phyloP scores from a whole-genome alignment of 2,329 filamentous ascomycete species.

The Tolypocladium capitatum region DNA sequence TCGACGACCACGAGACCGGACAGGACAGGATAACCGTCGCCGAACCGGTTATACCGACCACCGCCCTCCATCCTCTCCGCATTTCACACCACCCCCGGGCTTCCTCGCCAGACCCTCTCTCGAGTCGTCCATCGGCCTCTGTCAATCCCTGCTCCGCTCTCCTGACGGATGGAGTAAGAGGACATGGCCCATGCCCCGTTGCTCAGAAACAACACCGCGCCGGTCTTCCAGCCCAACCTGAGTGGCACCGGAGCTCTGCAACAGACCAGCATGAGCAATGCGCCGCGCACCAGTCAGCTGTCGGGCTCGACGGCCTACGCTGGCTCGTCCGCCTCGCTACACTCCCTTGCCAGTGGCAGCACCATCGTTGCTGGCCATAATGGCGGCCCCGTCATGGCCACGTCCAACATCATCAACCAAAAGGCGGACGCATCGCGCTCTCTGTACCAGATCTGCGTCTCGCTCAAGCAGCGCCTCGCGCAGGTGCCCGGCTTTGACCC shows the following conservation, averaged over 20 bases:
- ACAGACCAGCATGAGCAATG: slow-evolving; percentile 36
- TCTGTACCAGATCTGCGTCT: slow-evolving; percentile 89
- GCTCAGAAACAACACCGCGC: slow-evolving; percentile 44
- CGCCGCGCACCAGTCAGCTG: slow-evolving; percentile 46
- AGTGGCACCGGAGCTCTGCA: slow-evolving; percentile 31
- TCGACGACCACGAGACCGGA: slow-evolving; percentile 2
- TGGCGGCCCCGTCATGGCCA: slow-evolving; percentile 56
- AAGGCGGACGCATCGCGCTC: slow-evolving; percentile 84
- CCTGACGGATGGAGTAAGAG: slow-evolving; percentile 28
- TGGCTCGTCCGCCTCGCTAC: slow-evolving; percentile 38
- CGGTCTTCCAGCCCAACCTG: slow-evolving; percentile 36
- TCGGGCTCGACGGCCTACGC: slow-evolving; percentile 46
- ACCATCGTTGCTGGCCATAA: slow-evolving; percentile 30
- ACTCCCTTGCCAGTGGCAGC: slow-evolving; percentile 30
- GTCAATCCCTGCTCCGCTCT: slow-evolving; percentile 1
- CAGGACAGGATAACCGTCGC: neutral
- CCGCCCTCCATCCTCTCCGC: neutral
- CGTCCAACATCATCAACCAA: slow-evolving; percentile 93
- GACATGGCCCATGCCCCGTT: slow-evolving; percentile 48
- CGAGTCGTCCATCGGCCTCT: neutral
- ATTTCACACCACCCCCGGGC: slow-evolving; percentile 1
- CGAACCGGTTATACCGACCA: slow-evolving; percentile 1
- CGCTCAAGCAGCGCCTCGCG: slow-evolving; percentile 65
- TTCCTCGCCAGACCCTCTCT: neutral
- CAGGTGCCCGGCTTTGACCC: slow-evolving; percentile 74